Percentiles rank a stretch among this genome's conserved stretches.
Evolutionary conservation across 164 flowering plant species (phyloP).

Genomic region (Platanus orientalis): DNA sequence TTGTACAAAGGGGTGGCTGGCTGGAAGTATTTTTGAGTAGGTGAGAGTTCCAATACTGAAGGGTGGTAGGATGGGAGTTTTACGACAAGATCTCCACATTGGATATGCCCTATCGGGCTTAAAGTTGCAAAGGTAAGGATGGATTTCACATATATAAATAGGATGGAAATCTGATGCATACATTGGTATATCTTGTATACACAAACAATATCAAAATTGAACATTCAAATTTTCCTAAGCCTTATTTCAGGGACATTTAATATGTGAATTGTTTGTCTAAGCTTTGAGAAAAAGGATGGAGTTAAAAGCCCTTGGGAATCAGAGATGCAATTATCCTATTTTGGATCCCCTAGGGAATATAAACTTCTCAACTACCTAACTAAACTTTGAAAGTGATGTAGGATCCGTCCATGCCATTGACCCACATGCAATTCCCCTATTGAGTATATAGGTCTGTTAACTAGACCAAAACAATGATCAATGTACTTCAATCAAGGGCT

Average conservation of each 20-base stretch:
- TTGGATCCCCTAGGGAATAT: neutral
- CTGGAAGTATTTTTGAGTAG: constrained; percentile 36
- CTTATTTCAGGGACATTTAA: neutral
- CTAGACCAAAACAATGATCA: too few relatives aligned
- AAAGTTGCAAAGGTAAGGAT: constrained; percentile 80
- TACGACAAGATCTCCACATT: constrained; percentile 94
- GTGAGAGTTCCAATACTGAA: constrained; percentile 84
- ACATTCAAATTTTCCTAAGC: neutral
- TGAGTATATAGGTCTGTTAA: too few relatives aligned
- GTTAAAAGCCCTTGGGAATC: neutral
- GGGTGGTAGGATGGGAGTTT: constrained; percentile 87
- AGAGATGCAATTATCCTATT: neutral
- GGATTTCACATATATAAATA: neutral
- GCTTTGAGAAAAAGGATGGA: neutral
- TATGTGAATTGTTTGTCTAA: neutral
- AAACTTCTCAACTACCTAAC: neutral
- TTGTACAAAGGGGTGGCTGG: constrained; percentile 19
- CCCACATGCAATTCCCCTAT: too few relatives aligned
- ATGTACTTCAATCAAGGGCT: too few relatives aligned
- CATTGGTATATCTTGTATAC: too few relatives aligned
- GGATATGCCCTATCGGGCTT: constrained; percentile 94
- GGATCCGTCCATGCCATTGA: too few relatives aligned
- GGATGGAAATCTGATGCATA: too few relatives aligned
- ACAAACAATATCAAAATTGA: neutral
- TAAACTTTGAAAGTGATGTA: too few relatives aligned